phyloP scores from a whole-genome alignment of 2,329 filamentous ascomycete genomes.

The Orbilia quercus region DNA sequence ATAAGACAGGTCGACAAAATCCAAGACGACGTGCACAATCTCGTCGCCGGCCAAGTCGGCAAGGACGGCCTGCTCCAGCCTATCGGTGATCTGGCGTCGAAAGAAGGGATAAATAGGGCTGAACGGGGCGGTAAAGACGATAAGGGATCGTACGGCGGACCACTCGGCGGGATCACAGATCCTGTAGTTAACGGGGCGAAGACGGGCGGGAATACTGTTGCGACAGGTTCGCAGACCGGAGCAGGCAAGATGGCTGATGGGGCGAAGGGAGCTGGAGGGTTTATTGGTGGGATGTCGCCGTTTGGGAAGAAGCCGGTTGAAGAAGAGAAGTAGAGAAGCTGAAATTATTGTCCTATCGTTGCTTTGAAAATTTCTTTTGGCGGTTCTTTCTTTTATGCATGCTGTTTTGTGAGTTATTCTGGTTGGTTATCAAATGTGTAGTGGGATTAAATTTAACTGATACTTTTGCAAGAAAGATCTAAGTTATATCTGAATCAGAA shows the following conservation, averaged over 20 bases:
- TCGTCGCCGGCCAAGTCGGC: constrained; percentile 73
- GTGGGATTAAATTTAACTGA: not conserved
- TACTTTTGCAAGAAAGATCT: not conserved
- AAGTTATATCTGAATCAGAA: not conserved
- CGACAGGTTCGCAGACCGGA: constrained; percentile 16
- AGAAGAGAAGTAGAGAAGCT: constrained; percentile 23
- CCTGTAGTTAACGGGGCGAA: constrained; percentile 35
- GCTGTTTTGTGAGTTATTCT: not conserved
- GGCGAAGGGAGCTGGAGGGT: constrained; percentile 27
- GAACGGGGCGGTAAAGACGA: constrained; percentile 75
- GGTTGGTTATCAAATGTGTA: not conserved
- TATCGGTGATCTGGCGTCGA: constrained; percentile 71
- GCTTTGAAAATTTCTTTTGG: no score
- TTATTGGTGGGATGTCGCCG: constrained; percentile 27
- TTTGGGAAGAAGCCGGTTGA: constrained; percentile 23
- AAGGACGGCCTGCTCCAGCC: constrained; percentile 75
- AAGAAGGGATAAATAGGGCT: constrained; percentile 74
- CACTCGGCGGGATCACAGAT: constrained; percentile 41
- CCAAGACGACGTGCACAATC: constrained; percentile 74
- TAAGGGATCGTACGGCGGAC: constrained; percentile 63
- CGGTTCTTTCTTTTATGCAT: not conserved
- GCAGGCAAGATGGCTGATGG: constrained; percentile 17
- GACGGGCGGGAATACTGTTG: constrained; percentile 14
- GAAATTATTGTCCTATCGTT: no score
- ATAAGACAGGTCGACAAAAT: constrained; percentile 74